phyloP scores from a whole-genome alignment of 1,284 basidiomycete genomes.

The Cystobasidium slooffiae region DNA sequence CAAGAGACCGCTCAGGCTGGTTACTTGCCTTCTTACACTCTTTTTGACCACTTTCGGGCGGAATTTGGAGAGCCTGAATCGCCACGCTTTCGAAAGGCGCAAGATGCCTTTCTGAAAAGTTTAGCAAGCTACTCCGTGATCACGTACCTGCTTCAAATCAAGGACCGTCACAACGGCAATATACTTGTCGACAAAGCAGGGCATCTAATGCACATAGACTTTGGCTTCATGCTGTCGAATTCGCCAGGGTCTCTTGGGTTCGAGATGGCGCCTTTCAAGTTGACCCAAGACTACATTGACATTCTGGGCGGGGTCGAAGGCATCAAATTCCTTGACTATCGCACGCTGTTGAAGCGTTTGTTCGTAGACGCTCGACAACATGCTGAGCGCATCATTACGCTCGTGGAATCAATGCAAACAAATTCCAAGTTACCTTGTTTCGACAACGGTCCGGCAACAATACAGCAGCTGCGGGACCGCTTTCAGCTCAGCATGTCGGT shows the following conservation, averaged over 20 bases:
- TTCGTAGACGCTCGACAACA: conserved; percentile 95
- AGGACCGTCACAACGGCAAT: conserved; percentile 98
- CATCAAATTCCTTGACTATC: conserved; percentile 81
- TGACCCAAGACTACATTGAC: conserved; percentile 94
- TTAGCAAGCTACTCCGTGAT: conserved; percentile 89
- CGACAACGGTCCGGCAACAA: conserved; percentile 85
- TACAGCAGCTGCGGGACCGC: conserved; percentile 81
- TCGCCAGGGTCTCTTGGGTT: conserved; percentile 97
- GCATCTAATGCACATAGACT: conserved; percentile 94
- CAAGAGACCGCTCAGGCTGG: conserved; percentile 46
- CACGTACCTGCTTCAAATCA: conserved; percentile 95
- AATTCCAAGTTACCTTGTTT: conserved; percentile 88
- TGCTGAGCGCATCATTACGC: conserved; percentile 92
- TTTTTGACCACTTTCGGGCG: conserved; percentile 85
- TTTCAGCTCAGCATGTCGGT: conserved; percentile 91
- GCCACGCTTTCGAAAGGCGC: conserved; percentile 81
- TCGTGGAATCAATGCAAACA: conserved; percentile 97
- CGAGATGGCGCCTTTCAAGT: conserved; percentile 97
- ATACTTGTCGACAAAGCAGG: conserved; percentile 95
- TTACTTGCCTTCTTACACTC: conserved; percentile 61
- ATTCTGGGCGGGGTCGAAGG: conserved; percentile 87
- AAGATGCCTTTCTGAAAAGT: conserved; percentile 84
- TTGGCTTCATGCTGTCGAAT: conserved; percentile 97
- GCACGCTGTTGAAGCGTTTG: conserved; percentile 82
- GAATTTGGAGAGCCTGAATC: conserved; percentile 88